Percentiles rank a stretch among this genome's conserved stretches.
These are phyloP conservation scores for Pythium coloratum DNA, from an alignment of 352 stramenopile genomes.

Conservation along the genomic window DNA sequence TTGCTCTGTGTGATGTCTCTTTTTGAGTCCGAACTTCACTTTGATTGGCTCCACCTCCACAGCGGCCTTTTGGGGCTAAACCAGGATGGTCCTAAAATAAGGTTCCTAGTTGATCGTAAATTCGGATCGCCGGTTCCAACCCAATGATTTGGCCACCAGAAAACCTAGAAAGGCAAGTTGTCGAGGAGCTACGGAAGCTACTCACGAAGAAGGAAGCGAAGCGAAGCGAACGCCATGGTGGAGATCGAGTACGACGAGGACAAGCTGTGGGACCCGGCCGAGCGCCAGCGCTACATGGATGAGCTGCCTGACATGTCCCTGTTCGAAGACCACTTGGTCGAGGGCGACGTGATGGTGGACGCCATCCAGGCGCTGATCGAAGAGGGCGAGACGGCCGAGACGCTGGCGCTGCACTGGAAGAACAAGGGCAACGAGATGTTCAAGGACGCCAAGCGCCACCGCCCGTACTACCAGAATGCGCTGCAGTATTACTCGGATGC, in stretches of 20 bases:
- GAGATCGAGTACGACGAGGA: conserved; percentile 88
- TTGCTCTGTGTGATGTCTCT: conserved; percentile 3
- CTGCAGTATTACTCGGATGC: conserved; percentile 82
- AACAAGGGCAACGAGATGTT: conserved; percentile 90
- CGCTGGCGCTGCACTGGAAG: conserved; percentile 85
- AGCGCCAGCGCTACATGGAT: conserved; percentile 86
- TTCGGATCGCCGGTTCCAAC: conserved; percentile 15
- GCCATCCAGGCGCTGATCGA: conserved; percentile 87
- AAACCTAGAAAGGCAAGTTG: conserved; percentile 24
- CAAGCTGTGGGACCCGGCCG: conserved; percentile 77
- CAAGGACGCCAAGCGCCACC: conserved; percentile 64
- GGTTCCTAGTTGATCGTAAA: background rate
- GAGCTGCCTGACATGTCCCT: conserved; percentile 84
- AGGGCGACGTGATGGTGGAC: conserved; percentile 84
- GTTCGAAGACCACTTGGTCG: conserved; percentile 87
- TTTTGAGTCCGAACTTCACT: conserved; percentile 1
- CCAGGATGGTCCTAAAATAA: conserved; percentile 16
- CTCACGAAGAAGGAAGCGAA: background rate
- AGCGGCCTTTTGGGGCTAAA: conserved; percentile 30
- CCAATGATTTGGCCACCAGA: conserved; percentile 11
- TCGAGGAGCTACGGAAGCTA: background rate
- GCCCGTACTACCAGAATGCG: conserved; percentile 74
- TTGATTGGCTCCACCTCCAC: conserved; percentile 26
- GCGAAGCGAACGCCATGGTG: conserved; percentile 49
- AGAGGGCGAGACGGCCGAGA: conserved; percentile 86